These are phyloP conservation scores for Trichocladium uniseriatum DNA, from an alignment of 495 filamentous ascomycete genomes.

Conservation along the genomic window DNA sequence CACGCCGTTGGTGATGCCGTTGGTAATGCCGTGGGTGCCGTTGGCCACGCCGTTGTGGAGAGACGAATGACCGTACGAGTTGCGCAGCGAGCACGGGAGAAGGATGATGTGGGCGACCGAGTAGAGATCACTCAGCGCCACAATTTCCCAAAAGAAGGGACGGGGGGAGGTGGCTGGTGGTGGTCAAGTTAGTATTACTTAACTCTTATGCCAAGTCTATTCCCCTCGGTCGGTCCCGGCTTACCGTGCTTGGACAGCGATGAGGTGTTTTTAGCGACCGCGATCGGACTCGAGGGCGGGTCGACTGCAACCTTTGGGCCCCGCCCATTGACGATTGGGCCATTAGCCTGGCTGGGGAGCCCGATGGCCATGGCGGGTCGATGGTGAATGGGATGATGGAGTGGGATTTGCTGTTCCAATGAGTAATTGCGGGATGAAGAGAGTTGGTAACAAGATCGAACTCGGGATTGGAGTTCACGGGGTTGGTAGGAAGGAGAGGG, in stretches of 20 bases:
- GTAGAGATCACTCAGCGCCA: conserved; percentile 15
- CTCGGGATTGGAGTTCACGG: background rate
- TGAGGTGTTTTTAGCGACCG: background rate
- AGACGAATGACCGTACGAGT: background rate
- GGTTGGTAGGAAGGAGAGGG: too few species aligned
- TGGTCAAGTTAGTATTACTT: too few species aligned
- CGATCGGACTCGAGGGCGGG: background rate
- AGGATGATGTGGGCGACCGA: conserved; percentile 15
- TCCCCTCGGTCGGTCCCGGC: too few species aligned
- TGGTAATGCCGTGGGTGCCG: too few species aligned
- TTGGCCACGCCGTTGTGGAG: background rate
- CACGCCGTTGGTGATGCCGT: background rate
- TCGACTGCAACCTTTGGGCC: background rate
- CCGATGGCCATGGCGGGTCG: background rate
- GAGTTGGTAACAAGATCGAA: too few species aligned
- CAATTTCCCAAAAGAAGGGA: conserved; percentile 16
- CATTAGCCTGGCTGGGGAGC: background rate
- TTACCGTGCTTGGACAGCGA: background rate
- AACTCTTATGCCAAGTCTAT: too few species aligned
- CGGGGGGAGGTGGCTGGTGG: background rate
- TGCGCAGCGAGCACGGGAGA: conserved; percentile 6
- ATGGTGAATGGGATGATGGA: background rate
- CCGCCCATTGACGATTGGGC: background rate
- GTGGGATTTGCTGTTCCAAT: too few species aligned
- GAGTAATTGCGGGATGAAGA: too few species aligned